Evolutionary conservation across 169 alveolate species (phyloP), one percentile per base, ranked within the genome.

Genomic region (Besnoitia besnoiti): DNA sequence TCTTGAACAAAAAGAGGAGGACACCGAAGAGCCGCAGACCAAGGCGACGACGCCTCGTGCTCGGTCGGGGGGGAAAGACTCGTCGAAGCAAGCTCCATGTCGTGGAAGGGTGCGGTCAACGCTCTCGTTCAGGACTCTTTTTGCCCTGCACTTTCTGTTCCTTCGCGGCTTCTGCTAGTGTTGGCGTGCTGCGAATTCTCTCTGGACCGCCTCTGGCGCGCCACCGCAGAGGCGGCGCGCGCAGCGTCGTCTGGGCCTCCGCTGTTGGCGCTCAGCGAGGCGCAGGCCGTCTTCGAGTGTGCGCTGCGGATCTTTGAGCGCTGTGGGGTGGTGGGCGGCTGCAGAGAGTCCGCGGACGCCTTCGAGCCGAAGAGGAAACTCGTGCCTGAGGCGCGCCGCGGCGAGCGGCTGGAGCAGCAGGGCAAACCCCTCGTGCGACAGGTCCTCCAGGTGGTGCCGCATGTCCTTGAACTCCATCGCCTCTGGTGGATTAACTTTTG

Each of bases 141-240:
- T n/a, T 67, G 46, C n/a, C 47, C 39, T 21, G 61, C 8, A 4
- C 47, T 77, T 1, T 3, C 21, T 35, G 87, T 77, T 10, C 87
- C 33, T 4, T 55, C 67, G 67, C 12, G 67, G 67, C 67, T 55
- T 55, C 82, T 73, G 3, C 39, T n/a, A 39, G 82, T 73, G 39
- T n/a, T 73, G 46, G 82, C 82, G 16, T 5, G 47, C 39, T 73
- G 82, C 82, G 82, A 73, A 42, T 73, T 73, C n/a, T n/a, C 46
- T 37, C 46, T 73, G 24, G 82, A 37, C 39, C 39, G 82, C 14
- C 39, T 73, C 46, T 73, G 82, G 82, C 33, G 3, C 67, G 12
- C 67, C 24, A n/a, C 24, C 4, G 67, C 67, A 55, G 67, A 55
- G 67, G 67, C 12, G 30, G 12, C n/a, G 12, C 12, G 67, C 67